Evolutionary conservation across 345 rosid genomes (phyloP).

Genomic region (Syzygium oleosum): DNA sequence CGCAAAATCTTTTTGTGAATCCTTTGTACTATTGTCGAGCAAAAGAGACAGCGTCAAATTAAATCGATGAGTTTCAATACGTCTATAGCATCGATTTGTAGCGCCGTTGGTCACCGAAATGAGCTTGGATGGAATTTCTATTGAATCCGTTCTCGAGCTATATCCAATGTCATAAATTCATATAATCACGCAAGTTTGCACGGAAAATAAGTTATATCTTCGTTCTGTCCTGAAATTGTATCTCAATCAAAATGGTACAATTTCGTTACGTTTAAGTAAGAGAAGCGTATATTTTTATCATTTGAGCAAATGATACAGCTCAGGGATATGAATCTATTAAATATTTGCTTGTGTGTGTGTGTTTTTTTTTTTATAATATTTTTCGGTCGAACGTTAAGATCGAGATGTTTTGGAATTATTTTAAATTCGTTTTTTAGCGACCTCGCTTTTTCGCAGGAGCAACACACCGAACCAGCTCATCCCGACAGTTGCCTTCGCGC

Average conservation of each 20-base stretch:
- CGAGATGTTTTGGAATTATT: neutral
- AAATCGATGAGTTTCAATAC: fast-evolving
- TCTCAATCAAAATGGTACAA: neutral
- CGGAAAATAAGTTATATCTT: neutral
- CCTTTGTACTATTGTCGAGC: neutral
- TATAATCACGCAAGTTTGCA: fast-evolving
- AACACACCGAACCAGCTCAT: neutral
- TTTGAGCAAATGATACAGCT: neutral
- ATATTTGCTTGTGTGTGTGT: too few relatives aligned
- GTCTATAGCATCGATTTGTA: too few relatives aligned
- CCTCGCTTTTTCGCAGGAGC: neutral
- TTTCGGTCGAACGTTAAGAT: neutral
- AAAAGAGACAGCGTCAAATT: neutral
- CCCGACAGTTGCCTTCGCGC: neutral
- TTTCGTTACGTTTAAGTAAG: neutral
- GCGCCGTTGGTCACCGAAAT: fast-evolving
- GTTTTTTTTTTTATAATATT: neutral
- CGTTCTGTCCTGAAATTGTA: too few relatives aligned
- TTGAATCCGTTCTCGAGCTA: neutral
- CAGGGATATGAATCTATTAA: neutral
- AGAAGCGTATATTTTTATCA: neutral
- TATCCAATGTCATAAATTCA: neutral
- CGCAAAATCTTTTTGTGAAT: fast-evolving
- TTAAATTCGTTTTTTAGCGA: neutral
- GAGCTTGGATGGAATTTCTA: fast-evolving